Percentiles rank a stretch among this genome's conserved stretches.
phyloP scores from a whole-genome alignment of 2,329 filamentous ascomycete genomes.

The Rhinocladiella similis region DNA sequence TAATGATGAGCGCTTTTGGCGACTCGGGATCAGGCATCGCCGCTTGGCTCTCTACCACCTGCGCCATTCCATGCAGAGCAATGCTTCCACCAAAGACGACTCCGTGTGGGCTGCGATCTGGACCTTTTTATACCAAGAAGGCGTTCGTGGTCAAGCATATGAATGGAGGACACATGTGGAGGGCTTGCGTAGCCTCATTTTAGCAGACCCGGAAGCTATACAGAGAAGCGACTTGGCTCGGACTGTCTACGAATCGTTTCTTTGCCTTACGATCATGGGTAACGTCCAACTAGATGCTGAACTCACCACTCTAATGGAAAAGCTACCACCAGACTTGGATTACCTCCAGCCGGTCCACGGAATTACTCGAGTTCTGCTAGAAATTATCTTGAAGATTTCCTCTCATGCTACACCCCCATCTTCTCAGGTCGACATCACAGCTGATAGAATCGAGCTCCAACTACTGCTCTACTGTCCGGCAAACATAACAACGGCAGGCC shows the following conservation, averaged over 20 bases:
- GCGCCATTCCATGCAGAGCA: background rate
- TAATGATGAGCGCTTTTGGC: background rate
- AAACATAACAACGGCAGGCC: too few species aligned
- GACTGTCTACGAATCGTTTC: background rate
- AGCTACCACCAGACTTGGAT: background rate
- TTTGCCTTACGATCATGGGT: background rate
- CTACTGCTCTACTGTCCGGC: too few species aligned
- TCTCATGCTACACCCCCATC: too few species aligned
- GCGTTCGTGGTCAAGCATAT: background rate
- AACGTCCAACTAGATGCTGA: background rate
- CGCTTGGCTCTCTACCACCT: background rate
- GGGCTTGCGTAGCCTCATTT: background rate
- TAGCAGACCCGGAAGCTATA: background rate
- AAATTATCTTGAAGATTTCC: too few species aligned
- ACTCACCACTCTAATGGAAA: background rate
- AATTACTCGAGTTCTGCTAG: background rate
- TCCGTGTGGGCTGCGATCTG: background rate
- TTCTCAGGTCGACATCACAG: too few species aligned
- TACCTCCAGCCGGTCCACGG: background rate
- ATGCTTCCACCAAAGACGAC: background rate
- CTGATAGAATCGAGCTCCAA: too few species aligned
- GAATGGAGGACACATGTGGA: background rate
- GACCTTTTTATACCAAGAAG: background rate
- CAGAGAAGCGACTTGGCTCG: background rate
- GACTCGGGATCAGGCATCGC: background rate